Evolutionary conservation across 495 filamentous ascomycete species (phyloP), one percentile per base, ranked within the genome.

Genomic region (Cercophora scortea): DNA sequence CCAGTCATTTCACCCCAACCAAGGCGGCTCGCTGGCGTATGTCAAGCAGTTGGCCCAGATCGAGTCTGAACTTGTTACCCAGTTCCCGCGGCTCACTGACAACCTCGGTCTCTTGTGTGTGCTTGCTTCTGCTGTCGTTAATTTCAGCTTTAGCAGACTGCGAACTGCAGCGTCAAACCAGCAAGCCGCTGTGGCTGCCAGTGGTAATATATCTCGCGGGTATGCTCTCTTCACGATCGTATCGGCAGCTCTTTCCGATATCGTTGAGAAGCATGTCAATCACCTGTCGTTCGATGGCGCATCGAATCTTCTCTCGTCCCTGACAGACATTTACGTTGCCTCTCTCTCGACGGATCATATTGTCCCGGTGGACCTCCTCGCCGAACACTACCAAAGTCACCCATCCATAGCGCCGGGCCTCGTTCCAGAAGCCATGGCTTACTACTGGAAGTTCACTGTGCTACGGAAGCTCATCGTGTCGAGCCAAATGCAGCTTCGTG

Each of bases 401-500:
- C 69, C 67, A 2, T 25, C 56, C 1, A 52, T 77, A 34, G 35
- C 56, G 18, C 41, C 49, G 8, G 49, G 58, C n/a, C 55, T 58
- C 36, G 46, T 59, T 7, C 55, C 59, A 10, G 72, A 75, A 13
- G 71, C 88, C 3, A 71, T 90, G 11, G 62, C 73, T 1, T 66
- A 75, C 47, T 78, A 79, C 9, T 94, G 88, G 88, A 86, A 82
- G 54, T 85, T 94, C 64, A 71, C 68, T 33, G 68, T 82, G 8
- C 72, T 87, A 42, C 80, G 78, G 62, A 89, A 81, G 61, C 79
- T 88, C 57, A 84, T 94, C 50, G 77, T 78, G 63, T 88, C 85
- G 12, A 82, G 88, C n/a, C 84, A 88, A 51, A 95, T 96, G 90
- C 89, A 95, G 61, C 76, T 94, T 32, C 81, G 90, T 43, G 87